Evolutionary conservation across 2,329 filamentous ascomycete genomes (phyloP), one percentile per base, ranked within the genome.

Genomic region (Coleophoma cylindrospora): DNA sequence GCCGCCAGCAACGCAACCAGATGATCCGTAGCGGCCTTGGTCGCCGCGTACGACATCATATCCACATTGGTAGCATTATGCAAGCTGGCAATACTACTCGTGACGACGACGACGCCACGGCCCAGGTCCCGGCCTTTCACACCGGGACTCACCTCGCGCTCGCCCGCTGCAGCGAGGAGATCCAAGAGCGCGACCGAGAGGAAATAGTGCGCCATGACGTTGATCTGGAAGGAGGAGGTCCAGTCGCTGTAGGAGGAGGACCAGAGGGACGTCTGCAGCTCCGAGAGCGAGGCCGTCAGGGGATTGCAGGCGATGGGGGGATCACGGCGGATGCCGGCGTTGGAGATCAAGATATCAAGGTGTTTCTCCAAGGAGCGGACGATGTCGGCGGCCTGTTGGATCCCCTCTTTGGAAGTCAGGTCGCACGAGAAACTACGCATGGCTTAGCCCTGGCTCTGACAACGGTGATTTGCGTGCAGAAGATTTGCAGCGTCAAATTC

Each of bases 21-120:
- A 64, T 79, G 75, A 59, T 78, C 75, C 1, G 74, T 76, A 0
- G 73, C 75, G 1, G 75, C 75, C 54, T 79, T 78, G 54, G 72
- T 77, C 0, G 70, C 60, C 0, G 74, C 74, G 52, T 79, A 78
- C 55, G 71, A 75, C 5, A 73, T 77, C 57, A 78, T 61, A 52
- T 78, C 75, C 3, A 78, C 66, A 54, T 78, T 78, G 1, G 75
- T 78, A 1, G 60, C 70, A 58, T 76, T 77, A 51, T 77, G 74
- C 68, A 77, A 72, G 57, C 73, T 76, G 2, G 75, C 74, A 55
- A 75, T 78, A 2, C 70, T 74, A 56, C 75, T 77, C 4, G 74
- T 77, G 4, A 79, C 63, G 4, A 77, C 63, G 14, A 76, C 62
- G 0, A 70, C 71, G 0, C 74, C 75, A 7, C 74, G 64, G 8